Percentiles rank a stretch among this genome's conserved stretches.
Evolutionary conservation across 83 land plant species (phyloP).

Genomic region (Thuja plicata): DNA sequence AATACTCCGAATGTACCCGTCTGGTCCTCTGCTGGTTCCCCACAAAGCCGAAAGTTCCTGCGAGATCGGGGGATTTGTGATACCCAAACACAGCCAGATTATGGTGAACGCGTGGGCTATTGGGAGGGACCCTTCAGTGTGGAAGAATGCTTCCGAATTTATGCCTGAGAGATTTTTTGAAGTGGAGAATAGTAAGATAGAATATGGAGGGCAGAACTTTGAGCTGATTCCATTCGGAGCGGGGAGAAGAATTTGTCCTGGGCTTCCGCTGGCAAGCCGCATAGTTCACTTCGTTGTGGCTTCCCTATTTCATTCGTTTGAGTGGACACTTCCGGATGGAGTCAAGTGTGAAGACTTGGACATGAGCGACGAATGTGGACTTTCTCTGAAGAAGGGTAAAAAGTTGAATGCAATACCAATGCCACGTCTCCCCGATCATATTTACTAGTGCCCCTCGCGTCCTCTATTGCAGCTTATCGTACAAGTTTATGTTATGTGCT

Average conservation of each 20-base stretch:
- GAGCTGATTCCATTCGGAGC: slow-evolving; percentile 31
- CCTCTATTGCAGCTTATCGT: no score
- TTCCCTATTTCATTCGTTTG: slow-evolving; percentile 24
- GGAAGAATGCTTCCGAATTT: background rate
- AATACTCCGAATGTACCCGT: background rate
- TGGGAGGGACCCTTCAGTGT: background rate
- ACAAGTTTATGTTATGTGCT: no score
- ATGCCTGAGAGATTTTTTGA: background rate
- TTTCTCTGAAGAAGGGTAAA: slow-evolving; percentile 15
- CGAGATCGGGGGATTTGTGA: no score
- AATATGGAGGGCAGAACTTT: slow-evolving; percentile 19
- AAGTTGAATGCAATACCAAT: slow-evolving; percentile 19
- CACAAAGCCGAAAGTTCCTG: background rate
- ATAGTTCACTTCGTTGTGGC: background rate
- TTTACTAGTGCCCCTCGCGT: no score
- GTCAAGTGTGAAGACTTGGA: background rate
- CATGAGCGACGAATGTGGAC: slow-evolving; percentile 20
- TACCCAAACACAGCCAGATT: background rate
- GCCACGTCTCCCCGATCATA: no score
- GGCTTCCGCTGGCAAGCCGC: slow-evolving; percentile 17
- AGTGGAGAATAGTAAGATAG: background rate
- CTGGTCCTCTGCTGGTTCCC: background rate
- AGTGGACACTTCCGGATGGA: slow-evolving; percentile 19
- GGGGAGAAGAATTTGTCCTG: slow-evolving; percentile 36
- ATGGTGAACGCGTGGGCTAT: background rate